Evolutionary conservation across 306 rosid species (phyloP).

Genomic region (Biancaea sappan): DNA sequence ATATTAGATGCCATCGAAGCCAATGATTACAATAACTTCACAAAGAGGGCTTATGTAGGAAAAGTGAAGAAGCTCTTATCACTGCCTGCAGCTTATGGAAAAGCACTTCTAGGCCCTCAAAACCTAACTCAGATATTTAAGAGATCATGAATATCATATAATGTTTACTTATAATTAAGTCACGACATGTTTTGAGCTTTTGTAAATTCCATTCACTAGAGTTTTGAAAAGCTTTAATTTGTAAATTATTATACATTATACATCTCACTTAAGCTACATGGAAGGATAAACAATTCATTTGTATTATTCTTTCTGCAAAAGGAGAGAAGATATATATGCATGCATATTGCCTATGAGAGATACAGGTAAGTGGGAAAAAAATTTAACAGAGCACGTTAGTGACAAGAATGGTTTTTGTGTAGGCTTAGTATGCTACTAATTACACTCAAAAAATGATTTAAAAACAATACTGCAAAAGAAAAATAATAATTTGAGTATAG

Average conservation of each 20-base stretch:
- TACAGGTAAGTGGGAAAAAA: no score
- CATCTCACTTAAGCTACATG: neutral
- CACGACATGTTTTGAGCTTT: constrained; percentile 1
- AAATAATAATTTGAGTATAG: no score
- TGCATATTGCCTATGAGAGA: no score
- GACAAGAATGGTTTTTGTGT: no score
- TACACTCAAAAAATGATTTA: no score
- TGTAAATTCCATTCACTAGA: constrained; percentile 32
- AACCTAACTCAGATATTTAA: constrained; percentile 47
- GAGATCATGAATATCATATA: constrained; percentile 34
- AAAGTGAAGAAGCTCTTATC: constrained; percentile 71
- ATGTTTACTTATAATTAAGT: constrained; percentile 15
- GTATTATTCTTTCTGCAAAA: no score
- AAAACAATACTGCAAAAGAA: no score
- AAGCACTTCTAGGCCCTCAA: constrained; percentile 58
- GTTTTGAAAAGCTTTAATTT: constrained; percentile 20
- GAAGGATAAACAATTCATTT: neutral
- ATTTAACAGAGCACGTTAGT: no score
- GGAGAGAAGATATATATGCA: no score
- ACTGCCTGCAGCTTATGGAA: constrained; percentile 77
- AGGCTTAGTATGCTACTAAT: no score
- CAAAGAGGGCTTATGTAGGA: constrained; percentile 83
- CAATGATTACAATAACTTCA: constrained; percentile 89
- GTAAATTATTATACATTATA: constrained; percentile 28
- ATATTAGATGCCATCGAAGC: constrained; percentile 94